A percentile compares a stretch with the other conserved stretches of the same genome.
Conservation (phyloP, 1,139 yeast genomes). For the Cylindricascospora bacillispora region DNA sequence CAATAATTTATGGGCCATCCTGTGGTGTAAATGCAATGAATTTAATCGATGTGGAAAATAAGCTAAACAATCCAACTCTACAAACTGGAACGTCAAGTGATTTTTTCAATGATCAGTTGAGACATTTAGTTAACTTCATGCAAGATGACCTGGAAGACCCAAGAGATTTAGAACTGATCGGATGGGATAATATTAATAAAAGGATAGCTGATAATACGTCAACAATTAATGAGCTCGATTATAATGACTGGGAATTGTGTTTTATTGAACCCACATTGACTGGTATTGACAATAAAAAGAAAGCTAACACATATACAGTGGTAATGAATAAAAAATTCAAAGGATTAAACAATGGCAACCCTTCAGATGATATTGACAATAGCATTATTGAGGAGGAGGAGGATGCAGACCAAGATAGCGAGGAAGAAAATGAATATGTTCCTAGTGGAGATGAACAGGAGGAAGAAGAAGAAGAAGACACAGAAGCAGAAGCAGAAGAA, state of each 20-base stretch:
- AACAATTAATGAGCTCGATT: constrained; percentile 7
- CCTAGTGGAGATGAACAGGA: constrained; percentile 7
- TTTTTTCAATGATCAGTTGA: constrained; percentile 36
- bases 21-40: constrained; percentile 51
- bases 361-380: too few species aligned
- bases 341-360: too few species aligned
- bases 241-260: constrained; percentile 10
- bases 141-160: constrained; percentile 55
- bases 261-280: constrained; percentile 14
- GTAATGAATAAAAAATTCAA: too few species aligned
- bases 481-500: constrained; percentile 3
- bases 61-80: constrained; percentile 6
- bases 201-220: constrained; percentile 5
- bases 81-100: constrained; percentile 15
- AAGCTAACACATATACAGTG: too few species aligned
- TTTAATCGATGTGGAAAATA: constrained; percentile 14
- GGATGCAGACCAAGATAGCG: constrained; percentile 13
- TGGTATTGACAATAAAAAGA: too few species aligned
- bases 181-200: constrained; percentile 9
- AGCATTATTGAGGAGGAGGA: constrained; percentile 10
- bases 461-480: constrained; percentile 9
- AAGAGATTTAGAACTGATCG: constrained; percentile 34
- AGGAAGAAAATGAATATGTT: constrained; percentile 9
- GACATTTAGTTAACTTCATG: constrained; percentile 42
- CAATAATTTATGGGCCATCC: constrained; percentile 70